phyloP scores from a whole-genome alignment of 768 basidiomycete genomes.

The Tricholoma furcatifolium region DNA sequence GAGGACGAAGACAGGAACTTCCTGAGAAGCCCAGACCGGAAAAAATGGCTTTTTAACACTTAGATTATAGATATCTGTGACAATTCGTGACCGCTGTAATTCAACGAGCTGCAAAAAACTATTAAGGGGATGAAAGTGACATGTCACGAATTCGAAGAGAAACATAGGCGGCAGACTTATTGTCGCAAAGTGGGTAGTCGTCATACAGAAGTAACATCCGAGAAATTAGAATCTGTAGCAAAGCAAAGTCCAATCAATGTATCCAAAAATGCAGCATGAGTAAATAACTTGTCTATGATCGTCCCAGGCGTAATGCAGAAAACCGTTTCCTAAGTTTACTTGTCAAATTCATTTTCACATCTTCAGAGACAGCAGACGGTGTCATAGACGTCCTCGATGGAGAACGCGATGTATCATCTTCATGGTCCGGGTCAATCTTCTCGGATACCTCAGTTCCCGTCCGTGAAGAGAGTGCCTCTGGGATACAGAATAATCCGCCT shows the following conservation, averaged over 20 bases:
- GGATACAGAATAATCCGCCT: conserved; percentile 8
- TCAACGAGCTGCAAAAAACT: too few species aligned
- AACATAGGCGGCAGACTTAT: too few species aligned
- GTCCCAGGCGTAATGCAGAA: conserved; percentile 11
- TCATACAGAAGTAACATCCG: too few species aligned
- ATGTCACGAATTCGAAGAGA: too few species aligned
- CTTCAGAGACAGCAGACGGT: conserved; percentile 4
- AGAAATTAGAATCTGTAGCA: not conserved
- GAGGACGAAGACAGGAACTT: not conserved
- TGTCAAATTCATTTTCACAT: conserved; percentile 4
- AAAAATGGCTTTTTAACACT: too few species aligned
- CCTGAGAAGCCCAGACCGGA: too few species aligned
- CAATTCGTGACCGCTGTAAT: too few species aligned
- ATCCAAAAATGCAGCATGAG: not conserved
- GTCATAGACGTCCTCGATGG: conserved; percentile 2
- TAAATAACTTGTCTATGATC: conserved; percentile 4
- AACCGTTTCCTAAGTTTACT: conserved; percentile 18
- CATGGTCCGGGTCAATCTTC: not conserved
- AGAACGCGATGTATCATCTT: not conserved
- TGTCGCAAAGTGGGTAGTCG: too few species aligned
- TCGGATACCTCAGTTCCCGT: conserved; percentile 4
- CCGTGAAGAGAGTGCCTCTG: conserved; percentile 17
- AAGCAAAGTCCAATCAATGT: not conserved
- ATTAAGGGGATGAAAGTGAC: too few species aligned
- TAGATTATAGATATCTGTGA: too few species aligned